Evolutionary conservation across 306 rosid genomes (phyloP), one percentile per base, ranked within the genome.

Genomic region (Rosa persica): DNA sequence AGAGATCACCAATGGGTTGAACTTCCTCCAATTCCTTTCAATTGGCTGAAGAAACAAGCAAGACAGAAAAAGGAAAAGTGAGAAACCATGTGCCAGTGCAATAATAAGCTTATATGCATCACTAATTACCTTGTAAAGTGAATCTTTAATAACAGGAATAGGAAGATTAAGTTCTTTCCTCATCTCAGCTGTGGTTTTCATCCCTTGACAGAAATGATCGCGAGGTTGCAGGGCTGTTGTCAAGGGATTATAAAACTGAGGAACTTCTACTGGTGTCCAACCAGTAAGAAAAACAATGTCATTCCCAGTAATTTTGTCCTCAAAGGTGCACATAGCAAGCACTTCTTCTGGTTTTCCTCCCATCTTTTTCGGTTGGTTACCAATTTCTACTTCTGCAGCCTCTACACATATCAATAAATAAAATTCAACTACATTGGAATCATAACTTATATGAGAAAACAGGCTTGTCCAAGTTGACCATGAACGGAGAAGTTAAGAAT

Each of bases 261-360:
- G 98, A 77, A 90, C 92, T 72, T 90, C 93, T 27, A 92, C 97
- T 89, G 84, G 90, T 75, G 95, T 88, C 97, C 95, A 92, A 47
- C 95, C 97, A 49, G 91, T 88, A 86, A 94, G 78, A 86, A 92
- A 94, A 71, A 94, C 97, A 74, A 88, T 86, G 88, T 94, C 98
- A 49, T 97, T 92, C 98, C 92, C 92, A 85, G 89, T 89, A 81
- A 94, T 90, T 83, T 89, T 94, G 86, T 94, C 98, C 88, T 94
- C 98, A 30, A 94, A 94, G 57, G 97, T 89, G 85, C 98, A 94
- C 82, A 97, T 84, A 46, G 87, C 97, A 76, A 94, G 89, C 85
- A 97, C 98, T 88, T 92, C 98, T 79, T 83, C 90, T 16, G 83
- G 69, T 65, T 83, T 81, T 71, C 97, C 95, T 62, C 93, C 98